Evolutionary conservation across 306 rosid species (phyloP), one percentile per base, ranked within the genome.

Genomic region (Malus fusca): DNA sequence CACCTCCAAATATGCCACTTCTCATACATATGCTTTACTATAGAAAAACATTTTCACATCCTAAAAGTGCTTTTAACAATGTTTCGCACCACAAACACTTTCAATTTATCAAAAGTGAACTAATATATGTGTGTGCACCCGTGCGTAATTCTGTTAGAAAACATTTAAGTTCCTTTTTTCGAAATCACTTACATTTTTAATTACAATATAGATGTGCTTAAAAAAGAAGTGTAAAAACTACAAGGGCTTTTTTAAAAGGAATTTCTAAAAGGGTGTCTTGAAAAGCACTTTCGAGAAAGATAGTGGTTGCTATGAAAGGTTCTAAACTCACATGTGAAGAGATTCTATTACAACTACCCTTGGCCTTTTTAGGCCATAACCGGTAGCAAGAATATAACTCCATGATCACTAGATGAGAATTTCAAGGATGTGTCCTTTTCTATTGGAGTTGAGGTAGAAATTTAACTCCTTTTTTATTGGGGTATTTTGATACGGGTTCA

Each of bases 221-320:
- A 35, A 35, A 35, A 35, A 35, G 42, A 7, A 37, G 42, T 37
- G 9, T 37, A 37, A 7, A 37, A 37, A 7, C 42, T 37, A 7
- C 42, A 7, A 37, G 42, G 1, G 42, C 2, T 37, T 37, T 37
- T 37, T 37, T 0, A 7, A 48, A 48, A 48, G 1, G 12, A 18
- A 15, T 48, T 15, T 51, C 55, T 17, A 51, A 51, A 51, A 0
- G 21, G 21, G 21, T 72, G 19, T n/a, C 61, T 43, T 42, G 33
- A 42, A 70, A 58, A 4, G 56, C 82, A 48, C 88, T 76, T 80
- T 65, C 64, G 76, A 35, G 74, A 77, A 87, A 52, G 86, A 33
- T 66, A 84, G 85, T 78, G 91, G 92, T 73, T 68, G 87, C 19
- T 63, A 85, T 73, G 48, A 82, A 80, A 83, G 85, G 72, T 80